phyloP scores from a whole-genome alignment of 2,329 filamentous ascomycete species.

The Westerdykella ornata region DNA sequence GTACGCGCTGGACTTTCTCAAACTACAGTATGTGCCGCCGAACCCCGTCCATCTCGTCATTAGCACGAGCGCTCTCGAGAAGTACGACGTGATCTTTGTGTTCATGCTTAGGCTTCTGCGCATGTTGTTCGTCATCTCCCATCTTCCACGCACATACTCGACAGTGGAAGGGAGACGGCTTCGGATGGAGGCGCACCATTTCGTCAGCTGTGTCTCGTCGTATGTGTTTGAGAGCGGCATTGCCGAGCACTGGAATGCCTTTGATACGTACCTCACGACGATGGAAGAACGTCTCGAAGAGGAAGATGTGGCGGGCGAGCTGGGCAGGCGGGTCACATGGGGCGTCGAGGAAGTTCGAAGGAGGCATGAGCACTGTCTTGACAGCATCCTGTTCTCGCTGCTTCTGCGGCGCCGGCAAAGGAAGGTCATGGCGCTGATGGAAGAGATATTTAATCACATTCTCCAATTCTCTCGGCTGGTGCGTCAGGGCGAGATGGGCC shows the following conservation, averaged over 20 bases:
- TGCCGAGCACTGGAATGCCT: conserved; percentile 62
- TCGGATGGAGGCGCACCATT: conserved; percentile 70
- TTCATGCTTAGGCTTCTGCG: conserved; percentile 69
- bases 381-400: conserved; percentile 66
- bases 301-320: conserved; percentile 39
- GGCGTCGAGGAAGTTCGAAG: conserved; percentile 62
- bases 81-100: conserved; percentile 82
- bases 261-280: conserved; percentile 58
- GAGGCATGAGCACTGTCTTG: conserved; percentile 65
- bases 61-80: conserved; percentile 60
- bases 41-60: conserved; percentile 66
- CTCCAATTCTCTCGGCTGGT: conserved; percentile 52
- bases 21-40: conserved; percentile 75
- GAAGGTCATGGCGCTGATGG: conserved; percentile 64
- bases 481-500: conserved; percentile 15
- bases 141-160: conserved; percentile 29
- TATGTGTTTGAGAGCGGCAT: conserved; percentile 80
- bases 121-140: conserved; percentile 64
- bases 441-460: conserved; percentile 69
- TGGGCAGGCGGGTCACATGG: conserved; percentile 43
- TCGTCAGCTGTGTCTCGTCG: conserved; percentile 63
- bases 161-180: conserved; percentile 43
- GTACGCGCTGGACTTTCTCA: conserved; percentile 87
- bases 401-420: conserved; percentile 69
- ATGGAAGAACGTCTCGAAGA: conserved; percentile 54